phyloP scores from a whole-genome alignment of 495 filamentous ascomycete species.

The Talaromyces ruber region DNA sequence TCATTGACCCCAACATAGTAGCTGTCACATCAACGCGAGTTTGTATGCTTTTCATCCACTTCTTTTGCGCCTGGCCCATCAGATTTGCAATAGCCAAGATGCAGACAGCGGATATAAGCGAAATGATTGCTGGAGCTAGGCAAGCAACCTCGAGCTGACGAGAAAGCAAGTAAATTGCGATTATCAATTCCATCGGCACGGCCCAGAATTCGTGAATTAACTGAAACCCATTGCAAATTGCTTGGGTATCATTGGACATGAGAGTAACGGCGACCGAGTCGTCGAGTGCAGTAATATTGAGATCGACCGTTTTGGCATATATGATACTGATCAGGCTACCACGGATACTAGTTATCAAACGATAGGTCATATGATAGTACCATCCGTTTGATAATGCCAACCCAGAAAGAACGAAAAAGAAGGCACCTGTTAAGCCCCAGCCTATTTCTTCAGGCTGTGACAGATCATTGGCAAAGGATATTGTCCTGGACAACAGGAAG shows the following conservation, averaged over 20 bases:
- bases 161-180: conserved; percentile 44
- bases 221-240: conserved; percentile 30
- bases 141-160: conserved; percentile 38
- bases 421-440: conserved; percentile 46
- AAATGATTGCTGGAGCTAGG: conserved; percentile 32
- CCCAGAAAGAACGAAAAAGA: conserved; percentile 37
- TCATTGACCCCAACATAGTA: conserved; percentile 46
- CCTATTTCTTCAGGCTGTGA: conserved; percentile 33
- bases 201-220: conserved; percentile 44
- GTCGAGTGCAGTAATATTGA: conserved; percentile 17
- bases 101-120: conserved; percentile 14
- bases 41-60: conserved; percentile 49
- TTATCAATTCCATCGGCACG: conserved; percentile 38
- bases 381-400: conserved; percentile 41
- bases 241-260: conserved; percentile 48
- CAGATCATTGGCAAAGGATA: conserved; percentile 34
- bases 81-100: conserved; percentile 4
- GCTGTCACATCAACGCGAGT: conserved; percentile 43
- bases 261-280: conserved; percentile 43
- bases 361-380: conserved; percentile 46
- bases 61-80: conserved; percentile 13
- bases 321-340: conserved; percentile 50
- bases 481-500: conserved; percentile 46
- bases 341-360: conserved; percentile 49
- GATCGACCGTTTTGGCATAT: conserved; percentile 39